Evolutionary conservation across 345 rosid genomes (phyloP), one percentile per base, ranked within the genome.

Genomic region (Diplotaxis tenuifolia): DNA sequence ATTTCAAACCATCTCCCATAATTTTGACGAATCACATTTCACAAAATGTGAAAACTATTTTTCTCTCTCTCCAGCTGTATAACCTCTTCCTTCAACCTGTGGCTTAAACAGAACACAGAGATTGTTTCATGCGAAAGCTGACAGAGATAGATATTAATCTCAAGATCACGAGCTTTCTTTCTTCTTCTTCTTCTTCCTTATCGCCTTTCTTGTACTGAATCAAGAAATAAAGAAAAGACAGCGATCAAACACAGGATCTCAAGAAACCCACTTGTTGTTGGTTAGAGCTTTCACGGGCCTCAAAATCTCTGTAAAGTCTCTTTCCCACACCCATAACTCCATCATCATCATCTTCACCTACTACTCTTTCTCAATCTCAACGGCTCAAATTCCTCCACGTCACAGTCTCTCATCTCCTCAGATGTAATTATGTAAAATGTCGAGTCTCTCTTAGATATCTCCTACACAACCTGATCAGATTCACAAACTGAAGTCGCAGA

Each of bases 211-310:
- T 22, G 53, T 21, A 38, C 25, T 36, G 29, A 36, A 62, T 2
- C 4, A 10, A 47, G 14, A 6, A 60, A n/a, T n/a, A n/a, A n/a
- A n/a, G n/a, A 60, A 36, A 25, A 42, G 68, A 22, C 31, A 67
- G 72, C 19, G 20, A 47, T 49, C 78, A 74, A 58, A 66, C 36
- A 32, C 11, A 42, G 18, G 79, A 68, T 54, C 75, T 75, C 79
- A 69, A 75, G 79, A 76, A 70, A 76, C 80, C 71, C 75, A 76
- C 67, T 76, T 70, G 59, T 76, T 80, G 80, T 15, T 89, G 78
- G 86, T 64, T 78, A 65, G 23, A 70, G 42, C 25, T 27, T 63
- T 70, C 80, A 76, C 80, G 75, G 67, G 71, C 64, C 67, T 59
- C 45, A 45, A 60, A 59, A 70, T 56, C 65, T 75, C 59, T 52